Evolutionary conservation across 805 yeast genomes (phyloP).

Genomic region (Candida corydali): DNA sequence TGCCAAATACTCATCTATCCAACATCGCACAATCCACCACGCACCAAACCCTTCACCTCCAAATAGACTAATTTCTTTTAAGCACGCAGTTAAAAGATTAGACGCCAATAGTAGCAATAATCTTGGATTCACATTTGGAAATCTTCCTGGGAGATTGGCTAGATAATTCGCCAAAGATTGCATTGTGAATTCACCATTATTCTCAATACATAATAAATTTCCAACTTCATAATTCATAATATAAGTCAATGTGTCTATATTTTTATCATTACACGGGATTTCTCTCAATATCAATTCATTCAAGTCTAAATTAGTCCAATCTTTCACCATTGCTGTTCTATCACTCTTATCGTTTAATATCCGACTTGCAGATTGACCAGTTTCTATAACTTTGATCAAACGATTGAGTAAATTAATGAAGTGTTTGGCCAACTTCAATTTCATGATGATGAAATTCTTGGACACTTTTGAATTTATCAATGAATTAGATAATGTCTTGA

Average conservation of each 20-base stretch:
- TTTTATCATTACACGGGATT: conserved; percentile 43
- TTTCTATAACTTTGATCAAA: conserved; percentile 49
- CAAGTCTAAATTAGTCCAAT: conserved; percentile 55
- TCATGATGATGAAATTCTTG: conserved; percentile 44
- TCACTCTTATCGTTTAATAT: conserved; percentile 43
- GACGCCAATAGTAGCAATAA: conserved; percentile 51
- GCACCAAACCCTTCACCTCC: conserved; percentile 61
- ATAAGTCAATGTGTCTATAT: conserved; percentile 25
- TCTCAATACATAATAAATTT: conserved; percentile 17
- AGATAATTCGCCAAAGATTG: conserved; percentile 11
- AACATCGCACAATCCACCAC: conserved; percentile 75
- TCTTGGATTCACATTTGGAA: conserved; percentile 51
- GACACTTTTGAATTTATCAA: conserved; percentile 42
- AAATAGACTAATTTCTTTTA: conserved; percentile 57
- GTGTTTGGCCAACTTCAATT: conserved; percentile 48
- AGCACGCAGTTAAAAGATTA: conserved; percentile 52
- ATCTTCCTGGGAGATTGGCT: conserved; percentile 41
- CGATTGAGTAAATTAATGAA: conserved; percentile 53
- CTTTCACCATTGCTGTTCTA: conserved; percentile 47
- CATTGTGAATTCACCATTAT: conserved; percentile 7
- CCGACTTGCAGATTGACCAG: conserved; percentile 47
- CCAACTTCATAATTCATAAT: conserved; percentile 34
- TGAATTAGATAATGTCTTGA: conserved; percentile 41
- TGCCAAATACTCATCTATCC: conserved; percentile 70
- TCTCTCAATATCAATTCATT: conserved; percentile 44